Conservation (phyloP, 768 basidiomycete genomes). For the Boletales sp. region DNA sequence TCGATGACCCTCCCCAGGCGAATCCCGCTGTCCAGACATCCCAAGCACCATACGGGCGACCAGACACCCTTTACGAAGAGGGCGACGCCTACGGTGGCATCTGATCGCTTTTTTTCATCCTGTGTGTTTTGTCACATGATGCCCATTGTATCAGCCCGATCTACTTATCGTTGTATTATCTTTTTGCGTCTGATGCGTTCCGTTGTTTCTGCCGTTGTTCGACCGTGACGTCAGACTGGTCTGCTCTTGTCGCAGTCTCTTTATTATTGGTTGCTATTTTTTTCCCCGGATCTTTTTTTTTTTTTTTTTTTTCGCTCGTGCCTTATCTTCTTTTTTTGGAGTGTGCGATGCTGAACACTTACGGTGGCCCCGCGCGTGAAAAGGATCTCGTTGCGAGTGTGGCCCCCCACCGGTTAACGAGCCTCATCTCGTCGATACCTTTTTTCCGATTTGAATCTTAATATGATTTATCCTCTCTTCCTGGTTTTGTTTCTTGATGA, state of each 20-base stretch:
- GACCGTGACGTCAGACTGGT: conserved; percentile 24
- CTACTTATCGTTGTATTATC: conserved; percentile 25
- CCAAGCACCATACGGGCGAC: conserved; percentile 30
- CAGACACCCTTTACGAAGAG: conserved; percentile 51
- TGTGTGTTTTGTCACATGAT: conserved; percentile 8
- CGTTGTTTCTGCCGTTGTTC: conserved; percentile 21
- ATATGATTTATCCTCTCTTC: background rate
- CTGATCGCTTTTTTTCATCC: conserved; percentile 28
- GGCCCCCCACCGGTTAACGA: conserved; percentile 29
- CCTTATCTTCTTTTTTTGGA: background rate
- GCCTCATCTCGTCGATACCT: conserved; percentile 36
- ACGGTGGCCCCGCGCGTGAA: conserved; percentile 15
- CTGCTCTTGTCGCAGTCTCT: conserved; percentile 16
- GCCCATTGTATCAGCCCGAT: conserved; percentile 18
- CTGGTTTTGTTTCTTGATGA: background rate
- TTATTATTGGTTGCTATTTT: background rate
- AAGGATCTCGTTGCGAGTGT: conserved; percentile 13
- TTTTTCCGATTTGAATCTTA: background rate
- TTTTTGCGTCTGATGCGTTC: conserved; percentile 13
- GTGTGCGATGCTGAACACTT: too few species aligned
- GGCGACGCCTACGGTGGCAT: conserved; percentile 72
- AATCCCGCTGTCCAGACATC: background rate
- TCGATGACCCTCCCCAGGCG: conserved; percentile 19
- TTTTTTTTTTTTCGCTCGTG: background rate
- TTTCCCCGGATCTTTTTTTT: background rate